Percentiles rank a stretch among this genome's conserved stretches.
phyloP scores from a whole-genome alignment of 352 stramenopile species.

The Phytophthora sansomeana region DNA sequence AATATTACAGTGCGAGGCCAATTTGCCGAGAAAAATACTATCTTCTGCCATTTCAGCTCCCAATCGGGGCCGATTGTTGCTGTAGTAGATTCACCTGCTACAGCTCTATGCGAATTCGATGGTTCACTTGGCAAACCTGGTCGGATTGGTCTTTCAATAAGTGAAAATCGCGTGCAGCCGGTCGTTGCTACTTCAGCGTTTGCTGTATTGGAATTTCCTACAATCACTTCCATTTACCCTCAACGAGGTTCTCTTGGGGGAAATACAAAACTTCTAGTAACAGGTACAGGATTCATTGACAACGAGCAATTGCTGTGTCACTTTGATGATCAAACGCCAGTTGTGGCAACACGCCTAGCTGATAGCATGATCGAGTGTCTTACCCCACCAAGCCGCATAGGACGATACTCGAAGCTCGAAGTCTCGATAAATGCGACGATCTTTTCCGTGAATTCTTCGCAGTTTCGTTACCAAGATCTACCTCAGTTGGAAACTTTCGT shows the following conservation, averaged over 20 bases:
- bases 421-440: slow-evolving; percentile 36
- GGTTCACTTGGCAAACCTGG: slow-evolving; percentile 1
- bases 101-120: slow-evolving; percentile 35
- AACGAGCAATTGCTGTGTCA: slow-evolving; percentile 35
- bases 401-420: slow-evolving; percentile 15
- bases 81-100: slow-evolving; percentile 18
- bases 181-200: slow-evolving; percentile 20
- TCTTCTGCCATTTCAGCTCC: slow-evolving; percentile 39
- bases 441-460: slow-evolving; percentile 21
- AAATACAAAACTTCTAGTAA: slow-evolving; percentile 28
- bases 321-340: slow-evolving; percentile 26
- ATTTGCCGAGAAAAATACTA: slow-evolving; percentile 29
- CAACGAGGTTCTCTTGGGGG: slow-evolving; percentile 25
- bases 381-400: slow-evolving; percentile 28
- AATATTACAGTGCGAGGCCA: slow-evolving; percentile 48
- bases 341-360: slow-evolving; percentile 14
- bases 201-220: slow-evolving; percentile 14
- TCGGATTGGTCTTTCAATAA: slow-evolving; percentile 23
- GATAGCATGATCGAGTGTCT: slow-evolving; percentile 31
- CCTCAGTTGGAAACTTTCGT: slow-evolving; percentile 24
- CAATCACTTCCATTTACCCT: slow-evolving; percentile 31
- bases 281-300: slow-evolving; percentile 22
- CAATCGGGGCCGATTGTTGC: slow-evolving; percentile 16
- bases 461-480: slow-evolving; percentile 39
- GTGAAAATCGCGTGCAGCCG: slow-evolving; percentile 16